Percentiles rank a stretch among this genome's conserved stretches.
Evolutionary conservation across 2,329 filamentous ascomycete species (phyloP).

Genomic region (Shiraia bambusicola): DNA sequence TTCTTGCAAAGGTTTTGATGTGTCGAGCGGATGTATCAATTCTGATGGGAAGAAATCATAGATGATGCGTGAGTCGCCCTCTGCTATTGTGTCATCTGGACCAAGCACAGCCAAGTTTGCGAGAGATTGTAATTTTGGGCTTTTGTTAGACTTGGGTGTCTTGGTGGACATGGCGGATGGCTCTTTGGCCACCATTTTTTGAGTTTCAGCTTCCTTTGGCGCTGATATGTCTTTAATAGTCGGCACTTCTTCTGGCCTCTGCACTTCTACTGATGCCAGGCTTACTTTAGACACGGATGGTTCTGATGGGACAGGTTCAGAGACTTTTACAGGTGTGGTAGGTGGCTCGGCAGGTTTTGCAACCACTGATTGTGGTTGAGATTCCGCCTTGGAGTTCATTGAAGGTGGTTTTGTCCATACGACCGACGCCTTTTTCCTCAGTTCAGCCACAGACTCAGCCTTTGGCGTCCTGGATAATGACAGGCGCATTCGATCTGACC

Average conservation of each 20-base stretch:
- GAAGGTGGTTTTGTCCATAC: conserved; percentile 10
- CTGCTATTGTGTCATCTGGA: conserved; percentile 64
- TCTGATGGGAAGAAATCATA: conserved; percentile 64
- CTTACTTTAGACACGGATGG: background rate
- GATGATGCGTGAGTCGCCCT: conserved; percentile 77
- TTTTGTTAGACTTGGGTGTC: conserved; percentile 15
- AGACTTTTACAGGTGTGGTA: conserved; percentile 4
- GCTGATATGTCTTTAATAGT: background rate
- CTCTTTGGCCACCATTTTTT: too few relatives aligned
- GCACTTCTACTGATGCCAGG: background rate
- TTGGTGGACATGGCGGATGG: background rate
- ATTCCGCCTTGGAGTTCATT: conserved; percentile 11
- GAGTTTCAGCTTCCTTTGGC: background rate
- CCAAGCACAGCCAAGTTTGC: conserved; percentile 44
- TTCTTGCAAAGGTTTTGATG: conserved; percentile 49
- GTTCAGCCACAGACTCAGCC: conserved; percentile 27
- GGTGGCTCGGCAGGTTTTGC: conserved; percentile 2
- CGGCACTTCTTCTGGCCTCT: background rate
- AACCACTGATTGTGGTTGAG: conserved; percentile 4
- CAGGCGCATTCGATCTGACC: conserved; percentile 28
- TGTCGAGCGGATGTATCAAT: conserved; percentile 26
- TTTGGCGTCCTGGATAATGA: conserved; percentile 29
- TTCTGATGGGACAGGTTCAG: background rate
- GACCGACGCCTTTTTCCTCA: conserved; percentile 11
- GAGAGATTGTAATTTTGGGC: conserved; percentile 41